A percentile compares a stretch with the other conserved stretches of the same genome.
Evolutionary conservation across 106 monocot genomes (phyloP).

Genomic region (Narthecium ossifragum): DNA sequence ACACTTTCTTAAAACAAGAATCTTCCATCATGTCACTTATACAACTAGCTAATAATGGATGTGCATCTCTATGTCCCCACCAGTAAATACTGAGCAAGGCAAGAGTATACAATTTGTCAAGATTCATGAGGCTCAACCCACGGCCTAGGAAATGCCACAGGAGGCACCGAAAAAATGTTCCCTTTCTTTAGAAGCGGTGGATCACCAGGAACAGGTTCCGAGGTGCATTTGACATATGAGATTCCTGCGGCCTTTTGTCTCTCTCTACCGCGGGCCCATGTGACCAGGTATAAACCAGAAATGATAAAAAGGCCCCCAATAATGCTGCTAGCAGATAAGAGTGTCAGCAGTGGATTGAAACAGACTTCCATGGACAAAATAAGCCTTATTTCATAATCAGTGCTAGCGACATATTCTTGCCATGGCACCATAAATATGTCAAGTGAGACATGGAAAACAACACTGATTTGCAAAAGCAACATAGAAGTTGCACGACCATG

Average conservation of each 20-base stretch:
- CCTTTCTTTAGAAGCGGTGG: constrained; percentile 33
- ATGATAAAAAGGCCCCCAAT: constrained; percentile 64
- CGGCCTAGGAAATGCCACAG: constrained; percentile 20
- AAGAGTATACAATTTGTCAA: constrained; percentile 16
- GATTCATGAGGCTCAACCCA: constrained; percentile 41
- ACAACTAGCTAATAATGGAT: no score
- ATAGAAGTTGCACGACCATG: no score
- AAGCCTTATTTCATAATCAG: constrained; percentile 34
- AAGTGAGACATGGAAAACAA: no score
- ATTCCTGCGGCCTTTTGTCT: constrained; percentile 15
- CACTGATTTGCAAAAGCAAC: no score
- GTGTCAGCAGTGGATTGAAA: constrained; percentile 48
- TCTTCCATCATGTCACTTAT: no score
- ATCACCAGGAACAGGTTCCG: constrained; percentile 24
- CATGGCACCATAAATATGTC: no score
- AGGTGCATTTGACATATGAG: constrained; percentile 15
- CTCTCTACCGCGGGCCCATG: constrained; percentile 71
- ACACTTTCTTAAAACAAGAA: no score
- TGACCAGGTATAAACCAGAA: constrained; percentile 66
- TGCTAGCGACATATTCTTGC: no score
- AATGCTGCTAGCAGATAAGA: constrained; percentile 44
- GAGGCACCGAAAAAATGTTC: constrained; percentile 21
- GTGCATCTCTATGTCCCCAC: no score
- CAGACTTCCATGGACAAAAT: constrained; percentile 14
- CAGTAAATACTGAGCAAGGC: no score